phyloP scores from a whole-genome alignment of 139 green algal species.

The Chlorella vulgaris region DNA sequence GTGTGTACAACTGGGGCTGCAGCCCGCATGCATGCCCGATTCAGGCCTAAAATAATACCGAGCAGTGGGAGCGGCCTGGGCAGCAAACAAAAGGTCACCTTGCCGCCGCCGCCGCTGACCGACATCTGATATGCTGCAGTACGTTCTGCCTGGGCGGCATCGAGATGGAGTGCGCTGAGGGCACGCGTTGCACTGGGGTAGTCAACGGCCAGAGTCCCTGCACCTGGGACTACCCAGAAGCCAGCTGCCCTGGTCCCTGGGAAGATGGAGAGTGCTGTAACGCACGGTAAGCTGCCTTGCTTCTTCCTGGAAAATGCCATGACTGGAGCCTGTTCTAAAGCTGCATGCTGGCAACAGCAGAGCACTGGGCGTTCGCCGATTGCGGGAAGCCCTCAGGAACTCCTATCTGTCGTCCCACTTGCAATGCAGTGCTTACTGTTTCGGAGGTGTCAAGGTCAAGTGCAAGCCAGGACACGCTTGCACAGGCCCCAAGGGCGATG shows the following conservation, averaged over 20 bases:
- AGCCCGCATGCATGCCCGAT: no score
- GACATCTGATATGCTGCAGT: no score
- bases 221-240: background rate
- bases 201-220: background rate
- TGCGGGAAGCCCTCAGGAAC: background rate
- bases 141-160: background rate
- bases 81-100: no score
- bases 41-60: no score
- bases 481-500: background rate
- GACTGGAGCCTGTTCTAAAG: no score
- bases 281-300: background rate
- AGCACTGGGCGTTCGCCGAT: no score
- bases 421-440: conserved; percentile 5
- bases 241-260: background rate
- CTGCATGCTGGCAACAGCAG: no score
- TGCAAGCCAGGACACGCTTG: background rate
- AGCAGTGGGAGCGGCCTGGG: no score
- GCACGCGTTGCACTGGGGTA: background rate
- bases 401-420: no score
- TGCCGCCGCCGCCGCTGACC: no score
- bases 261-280: background rate
- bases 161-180: conserved; percentile 10
- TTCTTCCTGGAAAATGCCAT: no score
- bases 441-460: background rate
- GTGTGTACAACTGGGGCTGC: no score